These are phyloP conservation scores for Scutellaria minor DNA, from an alignment of 257 asterid species.

Conservation along the genomic window DNA sequence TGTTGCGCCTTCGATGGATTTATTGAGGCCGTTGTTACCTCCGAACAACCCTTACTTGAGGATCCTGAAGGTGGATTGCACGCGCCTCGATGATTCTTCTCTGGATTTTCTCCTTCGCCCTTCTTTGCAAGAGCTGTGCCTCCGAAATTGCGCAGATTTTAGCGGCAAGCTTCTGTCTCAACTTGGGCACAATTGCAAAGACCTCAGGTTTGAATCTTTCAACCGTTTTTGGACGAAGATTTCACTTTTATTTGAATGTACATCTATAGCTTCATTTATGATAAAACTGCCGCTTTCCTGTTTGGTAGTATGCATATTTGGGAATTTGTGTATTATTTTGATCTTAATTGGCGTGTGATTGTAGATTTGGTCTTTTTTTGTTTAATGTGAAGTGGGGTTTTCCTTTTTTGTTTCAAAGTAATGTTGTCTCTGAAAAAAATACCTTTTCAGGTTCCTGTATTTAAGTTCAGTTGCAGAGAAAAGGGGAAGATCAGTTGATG, in stretches of 20 bases:
- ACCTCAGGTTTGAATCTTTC: constrained; percentile 63
- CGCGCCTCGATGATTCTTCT: constrained; percentile 84
- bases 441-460: constrained; percentile 72
- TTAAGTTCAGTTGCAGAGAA: constrained; percentile 91
- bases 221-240: not conserved
- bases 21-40: constrained; percentile 71
- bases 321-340: constrained; percentile 17
- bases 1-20: constrained; percentile 67
- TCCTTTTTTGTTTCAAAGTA: constrained; percentile 27
- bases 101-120: constrained; percentile 62
- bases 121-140: constrained; percentile 72
- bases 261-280: not conserved
- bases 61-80: constrained; percentile 81
- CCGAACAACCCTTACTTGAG: constrained; percentile 62
- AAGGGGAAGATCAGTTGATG: constrained; percentile 82
- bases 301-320: constrained; percentile 18
- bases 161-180: constrained; percentile 77
- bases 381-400: constrained; percentile 37
- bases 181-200: constrained; percentile 71
- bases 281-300: constrained; percentile 19
- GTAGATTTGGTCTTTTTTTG: constrained; percentile 1
- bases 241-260: not conserved
- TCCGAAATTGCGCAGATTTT: constrained; percentile 75
- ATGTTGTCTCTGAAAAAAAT: constrained; percentile 28
- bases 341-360: constrained; percentile 16